A percentile compares a stretch with the other conserved stretches of the same genome.
Evolutionary conservation across 2,329 filamentous ascomycete species (phyloP).

Genomic region (Pestalotiopsis sp.): DNA sequence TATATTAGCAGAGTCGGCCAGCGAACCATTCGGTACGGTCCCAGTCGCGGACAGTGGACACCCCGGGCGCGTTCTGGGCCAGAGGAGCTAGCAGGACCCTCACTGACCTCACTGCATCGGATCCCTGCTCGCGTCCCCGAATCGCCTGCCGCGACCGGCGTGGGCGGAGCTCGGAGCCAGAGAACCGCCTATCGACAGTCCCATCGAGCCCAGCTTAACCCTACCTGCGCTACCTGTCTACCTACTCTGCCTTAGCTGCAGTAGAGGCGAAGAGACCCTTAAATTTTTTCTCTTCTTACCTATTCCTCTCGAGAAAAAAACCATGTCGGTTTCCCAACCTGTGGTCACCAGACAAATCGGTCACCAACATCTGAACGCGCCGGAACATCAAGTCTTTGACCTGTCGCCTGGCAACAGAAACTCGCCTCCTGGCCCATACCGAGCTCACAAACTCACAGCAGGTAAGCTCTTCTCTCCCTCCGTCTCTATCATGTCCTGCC

Average conservation of each 20-base stretch:
- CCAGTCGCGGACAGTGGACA: background rate
- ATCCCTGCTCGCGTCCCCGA: slow-evolving; percentile 1
- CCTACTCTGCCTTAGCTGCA: background rate
- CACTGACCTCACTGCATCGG: slow-evolving; percentile 8
- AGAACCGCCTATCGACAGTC: slow-evolving; percentile 1
- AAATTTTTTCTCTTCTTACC: background rate
- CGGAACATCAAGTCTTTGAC: background rate
- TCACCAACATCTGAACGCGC: slow-evolving; percentile 1
- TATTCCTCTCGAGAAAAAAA: background rate
- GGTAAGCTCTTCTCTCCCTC: background rate
- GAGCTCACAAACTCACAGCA: slow-evolving; percentile 4
- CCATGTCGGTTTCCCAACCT: slow-evolving; percentile 3
- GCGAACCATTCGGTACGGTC: slow-evolving; percentile 1
- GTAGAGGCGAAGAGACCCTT: background rate
- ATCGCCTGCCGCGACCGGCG: slow-evolving; percentile 6
- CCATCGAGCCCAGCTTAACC: background rate
- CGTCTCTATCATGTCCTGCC: too few species aligned
- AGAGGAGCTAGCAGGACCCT: background rate
- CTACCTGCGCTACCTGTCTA: background rate
- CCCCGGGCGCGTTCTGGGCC: background rate
- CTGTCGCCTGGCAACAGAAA: background rate
- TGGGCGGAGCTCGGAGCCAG: slow-evolving; percentile 4
- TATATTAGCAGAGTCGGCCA: background rate
- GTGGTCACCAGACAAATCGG: background rate
- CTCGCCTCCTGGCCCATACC: background rate